Evolutionary conservation across 305 asterid genomes (phyloP).

Genomic region (Lippia alba): DNA sequence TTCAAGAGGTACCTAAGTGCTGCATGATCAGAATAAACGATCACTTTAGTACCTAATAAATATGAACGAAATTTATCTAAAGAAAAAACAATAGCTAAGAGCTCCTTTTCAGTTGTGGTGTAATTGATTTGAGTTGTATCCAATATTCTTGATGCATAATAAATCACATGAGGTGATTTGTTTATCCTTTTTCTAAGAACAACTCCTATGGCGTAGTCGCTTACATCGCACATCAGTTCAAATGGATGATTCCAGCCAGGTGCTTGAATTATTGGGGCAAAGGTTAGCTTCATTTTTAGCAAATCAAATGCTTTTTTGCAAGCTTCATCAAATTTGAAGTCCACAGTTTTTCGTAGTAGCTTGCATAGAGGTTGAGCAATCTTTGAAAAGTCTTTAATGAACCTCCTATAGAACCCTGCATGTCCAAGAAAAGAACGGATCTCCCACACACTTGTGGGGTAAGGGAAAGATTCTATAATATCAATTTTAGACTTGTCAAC

Average conservation of each 20-base stretch:
- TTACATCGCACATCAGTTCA: neutral
- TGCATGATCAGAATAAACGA: slow-evolving; percentile 24
- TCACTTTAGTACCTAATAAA: slow-evolving; percentile 18
- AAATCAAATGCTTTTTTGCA: neutral
- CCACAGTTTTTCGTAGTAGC: neutral
- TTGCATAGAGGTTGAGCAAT: neutral
- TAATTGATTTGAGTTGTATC: neutral
- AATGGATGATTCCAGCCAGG: neutral
- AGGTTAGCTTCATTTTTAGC: neutral
- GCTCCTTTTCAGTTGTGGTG: neutral
- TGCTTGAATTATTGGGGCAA: neutral
- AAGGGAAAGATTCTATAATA: neutral
- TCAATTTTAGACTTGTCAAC: neutral
- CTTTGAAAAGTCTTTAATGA: neutral
- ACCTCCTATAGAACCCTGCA: neutral
- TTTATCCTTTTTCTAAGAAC: too few relatives aligned
- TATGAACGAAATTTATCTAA: slow-evolving; percentile 11
- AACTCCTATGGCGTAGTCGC: neutral
- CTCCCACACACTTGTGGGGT: neutral
- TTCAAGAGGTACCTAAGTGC: neutral
- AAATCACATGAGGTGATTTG: neutral
- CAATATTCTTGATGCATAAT: neutral
- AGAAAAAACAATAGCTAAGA: neutral
- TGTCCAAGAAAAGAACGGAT: neutral
- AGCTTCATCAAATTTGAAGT: neutral